Percentiles rank a stretch among this genome's conserved stretches.
Evolutionary conservation across 225 moss, liverwort and hornwort species (phyloP).

Genomic region (Neckera pumila): DNA sequence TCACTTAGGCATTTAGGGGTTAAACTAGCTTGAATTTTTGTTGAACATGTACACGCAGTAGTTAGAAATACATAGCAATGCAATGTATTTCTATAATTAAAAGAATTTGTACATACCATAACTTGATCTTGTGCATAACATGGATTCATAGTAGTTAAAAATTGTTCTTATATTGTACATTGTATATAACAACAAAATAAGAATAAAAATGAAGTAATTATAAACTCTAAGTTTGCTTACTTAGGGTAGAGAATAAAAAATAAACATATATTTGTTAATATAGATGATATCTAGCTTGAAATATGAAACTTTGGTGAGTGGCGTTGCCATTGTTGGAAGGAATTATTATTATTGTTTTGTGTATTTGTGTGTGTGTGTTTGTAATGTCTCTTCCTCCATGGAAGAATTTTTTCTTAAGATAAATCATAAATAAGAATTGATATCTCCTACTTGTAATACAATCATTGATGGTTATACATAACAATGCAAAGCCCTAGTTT

Average conservation of each 20-base stretch:
- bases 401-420: no score
- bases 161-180: not conserved
- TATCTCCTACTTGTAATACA: not conserved
- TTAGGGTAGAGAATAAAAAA: no score
- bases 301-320: not conserved
- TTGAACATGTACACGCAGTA: no score
- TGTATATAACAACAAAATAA: not conserved
- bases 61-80: not conserved
- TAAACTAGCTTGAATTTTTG: not conserved
- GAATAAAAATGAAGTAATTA: not conserved
- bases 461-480: rapidly evolving
- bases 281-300: not conserved
- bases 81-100: not conserved
- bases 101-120: not conserved
- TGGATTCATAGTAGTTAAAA: not conserved
- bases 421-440: not conserved
- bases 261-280: not conserved
- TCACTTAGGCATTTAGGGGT: no score
- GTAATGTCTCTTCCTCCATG: not conserved
- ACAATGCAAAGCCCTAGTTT: not conserved
- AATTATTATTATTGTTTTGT: not conserved
- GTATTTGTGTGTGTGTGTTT: no score
- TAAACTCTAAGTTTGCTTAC: rapidly evolving
- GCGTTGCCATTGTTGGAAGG: rapidly evolving
- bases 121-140: not conserved